Conservation (phyloP, 306 rosid species). For the Gastrolobium villosum region DNA sequence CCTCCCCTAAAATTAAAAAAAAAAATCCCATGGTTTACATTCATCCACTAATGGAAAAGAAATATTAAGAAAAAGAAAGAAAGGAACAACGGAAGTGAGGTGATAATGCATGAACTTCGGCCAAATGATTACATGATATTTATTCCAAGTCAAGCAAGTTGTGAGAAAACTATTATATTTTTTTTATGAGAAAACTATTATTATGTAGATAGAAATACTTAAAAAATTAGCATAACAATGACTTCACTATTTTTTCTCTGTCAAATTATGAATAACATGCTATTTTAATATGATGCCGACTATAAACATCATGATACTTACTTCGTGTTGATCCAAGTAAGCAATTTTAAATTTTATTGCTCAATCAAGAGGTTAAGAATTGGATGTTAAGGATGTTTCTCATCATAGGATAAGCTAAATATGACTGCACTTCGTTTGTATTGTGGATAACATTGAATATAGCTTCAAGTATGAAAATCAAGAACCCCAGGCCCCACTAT, state of each 20-base stretch:
- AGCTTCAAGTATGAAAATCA: constrained; percentile 27
- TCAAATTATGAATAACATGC: background rate
- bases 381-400: background rate
- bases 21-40: background rate
- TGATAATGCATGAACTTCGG: constrained; percentile 12
- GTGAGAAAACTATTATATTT: constrained; percentile 24
- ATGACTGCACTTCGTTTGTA: constrained; percentile 40
- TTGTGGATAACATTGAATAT: constrained; percentile 44
- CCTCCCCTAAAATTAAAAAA: too few relatives aligned
- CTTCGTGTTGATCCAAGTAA: background rate
- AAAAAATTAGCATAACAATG: background rate
- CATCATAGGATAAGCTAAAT: constrained; percentile 17
- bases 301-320: background rate
- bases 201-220: background rate
- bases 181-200: background rate
- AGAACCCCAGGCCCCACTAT: constrained; percentile 30
- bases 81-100: background rate
- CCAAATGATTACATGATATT: constrained; percentile 7
- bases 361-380: constrained; percentile 17
- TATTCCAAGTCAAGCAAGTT: constrained; percentile 46
- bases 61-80: background rate
- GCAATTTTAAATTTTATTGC: background rate
- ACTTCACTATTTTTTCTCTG: background rate
- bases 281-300: background rate
- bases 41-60: constrained; percentile 1